Evolutionary conservation across 2,329 filamentous ascomycete species (phyloP), one percentile per base, ranked within the genome.

Genomic region (Curvularia sp.): DNA sequence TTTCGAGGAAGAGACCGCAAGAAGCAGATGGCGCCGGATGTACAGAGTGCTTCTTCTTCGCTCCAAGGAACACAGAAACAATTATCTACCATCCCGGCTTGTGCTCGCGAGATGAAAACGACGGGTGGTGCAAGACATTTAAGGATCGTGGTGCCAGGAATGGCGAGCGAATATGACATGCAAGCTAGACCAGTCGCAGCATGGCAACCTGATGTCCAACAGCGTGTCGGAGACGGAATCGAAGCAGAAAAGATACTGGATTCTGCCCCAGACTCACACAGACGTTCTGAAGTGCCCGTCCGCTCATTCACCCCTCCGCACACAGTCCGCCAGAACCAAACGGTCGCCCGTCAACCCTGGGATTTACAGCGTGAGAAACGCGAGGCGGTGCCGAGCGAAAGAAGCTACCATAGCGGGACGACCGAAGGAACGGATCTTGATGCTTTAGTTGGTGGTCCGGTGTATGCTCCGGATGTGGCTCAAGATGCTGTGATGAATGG

Each of bases 41-140:
- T 13, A 36, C 13, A 13, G 13, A 25, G 41, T 27, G 8, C 23
- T 43, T 43, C 41, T 27, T 8, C 23, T 43, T 36, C 34, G 15
- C 34, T 36, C 34, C 23, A 43, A 13, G 58, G 62, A 52, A 55
- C 42, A 15, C 59, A 55, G 15, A 61, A 55, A 34, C 63, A 59
- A n/a, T n/a, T 61, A 34, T 55, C 51, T 27, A 50, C 63, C 23
- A 51, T 66, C 13, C 70, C 70, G 13, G 53, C 68, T 5, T 74
- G 72, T 25, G 65, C 72, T 7, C 61, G 64, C 15, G 71, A 75
- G 45, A 68, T 65, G 63, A 72, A 59, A 23, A 75, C 73, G 2
- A 62, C 61, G 9, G 61, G 59, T 10, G 73, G 73, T 10, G 65
- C 68, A n/a, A 71, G 63, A 32, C 71, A 74, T 62, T 59, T 74